Base-by-base conservation (phyloP, 1,284 basidiomycete genomes). In the Ustilago bromivora region DNA sequence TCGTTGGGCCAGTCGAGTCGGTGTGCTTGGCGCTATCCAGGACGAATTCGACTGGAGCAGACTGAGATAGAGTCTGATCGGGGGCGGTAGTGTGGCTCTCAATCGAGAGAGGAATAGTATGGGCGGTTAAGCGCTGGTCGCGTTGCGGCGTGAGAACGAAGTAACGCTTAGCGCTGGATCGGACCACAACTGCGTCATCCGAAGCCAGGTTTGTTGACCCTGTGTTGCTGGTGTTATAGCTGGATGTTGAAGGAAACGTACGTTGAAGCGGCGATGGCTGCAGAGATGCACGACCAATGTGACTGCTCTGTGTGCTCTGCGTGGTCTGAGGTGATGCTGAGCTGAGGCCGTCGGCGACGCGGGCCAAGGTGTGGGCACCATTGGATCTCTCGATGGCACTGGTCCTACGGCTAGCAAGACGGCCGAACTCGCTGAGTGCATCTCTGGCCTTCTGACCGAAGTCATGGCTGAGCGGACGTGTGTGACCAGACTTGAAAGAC, bases 351-450 rank as follows among this genome's bases (percentile, higher is more conserved):
- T 74, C 62, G 32, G 71, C 76, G 23, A 78, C 61, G 4, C 59
- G 58, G 8, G 64, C 68, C 12, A 78, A 56, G 0, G 67, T 64
- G 11, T 78, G 64, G 23, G 76, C 70, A 17, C 66, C 73, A 28
- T 62, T 63, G 11, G 61, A 59, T 17, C 71, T 59, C 17, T 78
- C 71, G 2, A 66, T 57, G 10, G 67, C 68, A 17, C 61, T 70
- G 6, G 61, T 56, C 19, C 60, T 65, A 15, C 64, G 63, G 17
- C 36, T 71, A 28, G 76, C 68, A 19, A 66, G 51, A 10, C 63
- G 64, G 5, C 68, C 69, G 12, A 75, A 62, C n/a, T 75, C 72
- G 56, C 28, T 65, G 54, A 79, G 49, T 3, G 73, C 77, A 31
- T 75, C 77, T 23, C 60, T 43, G 15, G 77, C 66, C 35, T 59